Evolutionary conservation across 1,284 basidiomycete genomes (phyloP), one percentile per base, ranked within the genome.

Genomic region (Crocinoboletus sp.): DNA sequence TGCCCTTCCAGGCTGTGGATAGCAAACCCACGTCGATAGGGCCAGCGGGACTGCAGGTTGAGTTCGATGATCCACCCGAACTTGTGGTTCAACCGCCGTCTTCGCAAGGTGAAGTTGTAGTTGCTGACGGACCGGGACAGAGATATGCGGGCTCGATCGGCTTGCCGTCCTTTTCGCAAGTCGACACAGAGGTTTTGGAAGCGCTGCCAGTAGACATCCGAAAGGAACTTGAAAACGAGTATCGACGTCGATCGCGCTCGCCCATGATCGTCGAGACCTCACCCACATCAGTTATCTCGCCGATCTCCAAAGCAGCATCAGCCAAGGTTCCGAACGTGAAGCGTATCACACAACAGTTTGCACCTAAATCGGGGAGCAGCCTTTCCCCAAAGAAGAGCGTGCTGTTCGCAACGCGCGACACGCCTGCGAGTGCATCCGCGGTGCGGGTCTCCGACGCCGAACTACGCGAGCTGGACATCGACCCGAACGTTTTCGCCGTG

Each of bases 201-300:
- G 84, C 82, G 1, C 70, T 94, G 15, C 89, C 90, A 0, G 69
- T 67, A 1, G 84, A 89, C 19, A 69, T 92, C 16, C 78, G 80
- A 24, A 67, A 73, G 46, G 90, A 93, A 57, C 69, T 90, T 4
- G 76, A 88, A 50, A 65, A 65, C 3, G 83, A 84, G 50, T 87
- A 85, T 52, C 71, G 71, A 55, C 76, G 77, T 32, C 77, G 74
- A 41, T 80, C 77, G 1, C 70, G 61, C 6, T 77, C 81, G 1
- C 56, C 63, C 32, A 50, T 52, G 43, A 43, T 42, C 5, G 32
- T 32, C 20, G 46, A 48, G 27, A 41, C 37, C 9, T 15, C 44
- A 17, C 43, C 45, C 8, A 48, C 25, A 16, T 43, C 46, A 6
- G 38, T 36, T 16, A 5, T 29, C 17, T 24, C 51, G 15, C 5